A percentile compares a stretch with the other conserved stretches of the same genome.
These are phyloP conservation scores for Sporothrix brunneoviolacea DNA, from an alignment of 2,329 filamentous ascomycete species.

Conservation along the genomic window DNA sequence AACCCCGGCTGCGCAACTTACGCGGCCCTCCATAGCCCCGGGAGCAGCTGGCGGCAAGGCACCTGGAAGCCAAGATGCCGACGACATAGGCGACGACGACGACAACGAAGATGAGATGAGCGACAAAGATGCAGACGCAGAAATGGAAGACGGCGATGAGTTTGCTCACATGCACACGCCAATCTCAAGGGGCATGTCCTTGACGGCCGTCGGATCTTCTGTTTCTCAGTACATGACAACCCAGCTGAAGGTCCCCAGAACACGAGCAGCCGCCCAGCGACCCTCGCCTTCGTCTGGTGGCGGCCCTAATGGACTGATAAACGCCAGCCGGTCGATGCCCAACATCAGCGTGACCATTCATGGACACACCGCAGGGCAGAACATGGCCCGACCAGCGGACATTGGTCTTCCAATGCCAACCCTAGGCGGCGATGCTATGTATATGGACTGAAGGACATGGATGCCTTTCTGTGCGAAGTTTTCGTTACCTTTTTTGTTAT, in stretches of 20 bases:
- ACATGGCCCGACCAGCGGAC: constrained; percentile 26
- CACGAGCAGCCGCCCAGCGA: constrained; percentile 30
- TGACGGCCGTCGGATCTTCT: background rate
- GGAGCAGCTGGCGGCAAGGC: background rate
- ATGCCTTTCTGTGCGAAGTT: background rate
- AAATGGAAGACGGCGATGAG: constrained; percentile 54
- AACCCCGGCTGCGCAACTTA: background rate
- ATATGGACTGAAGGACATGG: constrained; percentile 39
- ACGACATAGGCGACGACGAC: background rate
- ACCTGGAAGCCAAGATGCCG: background rate
- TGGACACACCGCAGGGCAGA: constrained; percentile 17
- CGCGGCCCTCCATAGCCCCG: background rate
- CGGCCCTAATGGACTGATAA: constrained; percentile 14
- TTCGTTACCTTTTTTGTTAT: background rate
- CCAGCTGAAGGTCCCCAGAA: constrained; percentile 16
- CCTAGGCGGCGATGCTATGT: constrained; percentile 43
- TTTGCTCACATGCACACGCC: constrained; percentile 44
- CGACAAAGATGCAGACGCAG: constrained; percentile 28
- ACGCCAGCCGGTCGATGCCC: constrained; percentile 19
- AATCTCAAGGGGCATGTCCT: constrained; percentile 18
- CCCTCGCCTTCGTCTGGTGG: constrained; percentile 18
- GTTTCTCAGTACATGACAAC: background rate
- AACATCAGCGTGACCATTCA: constrained; percentile 39
- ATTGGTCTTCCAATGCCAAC: constrained; percentile 41
- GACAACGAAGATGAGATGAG: constrained; percentile 1